phyloP scores from a whole-genome alignment of 768 basidiomycete genomes.

The Tricholoma saponaceum region DNA sequence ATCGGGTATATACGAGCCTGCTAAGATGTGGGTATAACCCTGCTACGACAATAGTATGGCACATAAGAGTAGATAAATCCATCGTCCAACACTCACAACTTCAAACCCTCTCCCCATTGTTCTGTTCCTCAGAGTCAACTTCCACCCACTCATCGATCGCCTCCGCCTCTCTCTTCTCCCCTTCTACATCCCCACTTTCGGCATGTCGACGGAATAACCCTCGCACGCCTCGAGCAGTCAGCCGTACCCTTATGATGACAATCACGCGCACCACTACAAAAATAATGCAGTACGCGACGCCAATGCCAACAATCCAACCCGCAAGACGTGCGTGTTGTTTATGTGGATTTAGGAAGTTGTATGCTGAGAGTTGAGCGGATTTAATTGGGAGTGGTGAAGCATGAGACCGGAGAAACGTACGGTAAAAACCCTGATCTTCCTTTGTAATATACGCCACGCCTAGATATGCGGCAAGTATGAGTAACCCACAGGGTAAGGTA shows the following conservation, averaged over 20 bases:
- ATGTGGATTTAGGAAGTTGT: background rate
- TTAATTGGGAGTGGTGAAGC: background rate
- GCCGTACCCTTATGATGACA: background rate
- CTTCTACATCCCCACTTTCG: background rate
- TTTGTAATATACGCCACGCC: constrained; percentile 67
- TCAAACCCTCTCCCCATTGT: background rate
- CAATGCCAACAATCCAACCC: background rate
- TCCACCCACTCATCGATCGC: background rate
- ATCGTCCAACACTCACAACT: background rate
- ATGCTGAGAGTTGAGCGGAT: background rate
- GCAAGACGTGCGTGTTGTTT: background rate
- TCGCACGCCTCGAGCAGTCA: background rate
- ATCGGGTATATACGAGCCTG: no score
- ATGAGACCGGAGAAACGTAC: constrained; percentile 32
- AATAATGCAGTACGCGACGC: background rate
- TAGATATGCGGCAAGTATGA: constrained; percentile 54
- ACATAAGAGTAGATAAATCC: background rate
- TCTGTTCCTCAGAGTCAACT: background rate
- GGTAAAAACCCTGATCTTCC: constrained; percentile 58
- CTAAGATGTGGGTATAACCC: background rate
- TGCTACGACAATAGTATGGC: background rate
- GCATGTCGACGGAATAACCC: background rate
- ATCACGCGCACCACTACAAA: background rate
- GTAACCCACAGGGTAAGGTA: constrained; percentile 39
- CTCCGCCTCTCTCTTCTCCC: background rate